Evolutionary conservation across 345 rosid species (phyloP).

Genomic region (Citrus mangshanensis): DNA sequence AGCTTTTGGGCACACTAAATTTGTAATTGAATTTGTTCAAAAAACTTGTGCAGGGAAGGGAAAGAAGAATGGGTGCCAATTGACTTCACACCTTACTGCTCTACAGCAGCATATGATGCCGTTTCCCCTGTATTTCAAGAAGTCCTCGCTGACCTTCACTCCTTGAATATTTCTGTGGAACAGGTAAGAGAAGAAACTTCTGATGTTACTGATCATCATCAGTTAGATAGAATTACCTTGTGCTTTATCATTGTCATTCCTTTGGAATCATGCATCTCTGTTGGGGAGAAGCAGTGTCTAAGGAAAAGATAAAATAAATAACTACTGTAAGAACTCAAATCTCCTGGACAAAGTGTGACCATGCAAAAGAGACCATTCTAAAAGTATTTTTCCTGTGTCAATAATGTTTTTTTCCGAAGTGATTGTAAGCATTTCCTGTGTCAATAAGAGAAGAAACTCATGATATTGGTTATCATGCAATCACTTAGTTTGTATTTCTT

Average conservation of each 20-base stretch:
- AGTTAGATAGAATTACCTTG: neutral
- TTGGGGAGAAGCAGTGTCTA: neutral
- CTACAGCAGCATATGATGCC: conserved; percentile 72
- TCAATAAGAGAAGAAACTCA: neutral
- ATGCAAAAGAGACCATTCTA: no score
- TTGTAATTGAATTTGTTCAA: neutral
- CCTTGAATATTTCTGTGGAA: conserved; percentile 72
- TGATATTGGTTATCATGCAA: neutral
- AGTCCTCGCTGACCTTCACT: conserved; percentile 50
- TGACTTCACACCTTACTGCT: conserved; percentile 73
- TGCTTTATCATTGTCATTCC: neutral
- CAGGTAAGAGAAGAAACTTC: conserved; percentile 48
- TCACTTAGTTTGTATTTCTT: neutral
- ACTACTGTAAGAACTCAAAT: neutral
- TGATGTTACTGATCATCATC: neutral
- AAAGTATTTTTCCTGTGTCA: neutral
- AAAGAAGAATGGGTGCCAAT: conserved; percentile 83
- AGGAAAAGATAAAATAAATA: neutral
- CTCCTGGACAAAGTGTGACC: neutral
- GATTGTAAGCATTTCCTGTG: neutral
- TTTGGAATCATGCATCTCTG: neutral
- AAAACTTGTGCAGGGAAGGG: conserved; percentile 53
- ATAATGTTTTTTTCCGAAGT: neutral
- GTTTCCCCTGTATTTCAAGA: conserved; percentile 65
- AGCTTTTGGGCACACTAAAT: neutral